A percentile compares a stretch with the other conserved stretches of the same genome.
These are phyloP conservation scores for Diaporthe longicolla DNA, from an alignment of 2,329 filamentous ascomycete species.

Conservation along the genomic window DNA sequence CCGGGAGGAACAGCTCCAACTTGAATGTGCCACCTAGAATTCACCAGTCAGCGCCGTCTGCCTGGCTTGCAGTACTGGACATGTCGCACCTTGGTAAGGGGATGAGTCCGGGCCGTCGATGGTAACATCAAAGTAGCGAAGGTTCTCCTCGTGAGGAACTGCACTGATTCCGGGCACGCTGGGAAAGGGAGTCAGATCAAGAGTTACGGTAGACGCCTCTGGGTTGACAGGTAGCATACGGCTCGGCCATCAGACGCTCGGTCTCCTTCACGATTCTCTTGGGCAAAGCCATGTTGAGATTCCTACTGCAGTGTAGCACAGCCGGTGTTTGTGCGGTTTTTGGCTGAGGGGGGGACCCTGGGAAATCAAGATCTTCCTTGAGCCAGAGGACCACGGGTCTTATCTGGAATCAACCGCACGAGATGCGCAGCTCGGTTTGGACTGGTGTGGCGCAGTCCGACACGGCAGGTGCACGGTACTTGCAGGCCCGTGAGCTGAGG, in stretches of 20 bases:
- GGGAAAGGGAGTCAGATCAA: constrained; percentile 39
- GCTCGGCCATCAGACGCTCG: constrained; percentile 95
- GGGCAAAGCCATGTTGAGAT: constrained; percentile 77
- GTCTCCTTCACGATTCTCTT: constrained; percentile 99
- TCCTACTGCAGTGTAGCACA: constrained; percentile 3
- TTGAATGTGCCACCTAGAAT: constrained; percentile 86
- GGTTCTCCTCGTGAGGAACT: constrained; percentile 95
- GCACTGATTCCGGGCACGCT: constrained; percentile 98
- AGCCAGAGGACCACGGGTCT: background rate
- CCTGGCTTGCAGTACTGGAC: too few species aligned
- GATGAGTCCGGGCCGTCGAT: constrained; percentile 94
- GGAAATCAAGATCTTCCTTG: background rate
- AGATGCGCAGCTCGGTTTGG: background rate
- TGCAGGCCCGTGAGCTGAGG: background rate
- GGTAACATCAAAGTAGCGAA: constrained; percentile 97
- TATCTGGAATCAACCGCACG: background rate
- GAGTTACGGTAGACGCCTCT: constrained; percentile 20
- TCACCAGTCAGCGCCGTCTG: constrained; percentile 17
- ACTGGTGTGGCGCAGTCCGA: constrained; percentile 16
- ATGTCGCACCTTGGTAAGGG: constrained; percentile 86
- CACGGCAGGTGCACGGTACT: background rate
- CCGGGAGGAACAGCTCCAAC: constrained; percentile 95
- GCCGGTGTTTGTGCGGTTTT: background rate
- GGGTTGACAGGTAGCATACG: constrained; percentile 69
- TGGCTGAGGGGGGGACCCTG: background rate